Base-by-base conservation (phyloP, 192 early-diverging fungal genomes). In the Allomyces javanicus region DNA sequence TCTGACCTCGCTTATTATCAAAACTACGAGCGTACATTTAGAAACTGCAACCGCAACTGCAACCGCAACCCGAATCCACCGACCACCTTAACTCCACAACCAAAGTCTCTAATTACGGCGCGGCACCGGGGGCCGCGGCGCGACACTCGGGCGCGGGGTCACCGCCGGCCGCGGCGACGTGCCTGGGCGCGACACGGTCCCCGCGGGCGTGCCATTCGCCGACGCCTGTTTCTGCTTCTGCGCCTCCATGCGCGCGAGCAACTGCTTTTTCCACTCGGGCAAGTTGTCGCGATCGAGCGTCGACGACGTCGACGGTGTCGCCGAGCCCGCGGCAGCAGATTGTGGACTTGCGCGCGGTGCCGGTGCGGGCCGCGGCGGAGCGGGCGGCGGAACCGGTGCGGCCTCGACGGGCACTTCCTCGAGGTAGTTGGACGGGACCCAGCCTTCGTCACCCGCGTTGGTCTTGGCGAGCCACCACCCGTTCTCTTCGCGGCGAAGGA, bases 361-460 rank as follows among this genome's bases (percentile, higher is more conserved):
- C 23, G 76, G 76, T 45, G 68, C 73, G 14, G 79, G 75, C 26
- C 77, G 70, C n/a, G 45, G 67, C 24, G 81, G 76, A 40, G 79
- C 69, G 10, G 77, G 68, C 25, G 72, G 67, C 9, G 74, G 63
- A 24, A 73, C 67, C 17, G 72, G 73, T 44, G 73, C 71, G 1
- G 73, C 72, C 25, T 76, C 74, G 17, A 21, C 17, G 12, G 50
- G 50, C 12, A 79, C 81, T 44, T 83, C 82, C 61, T 87, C 85
- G 25, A 87, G 67, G 66, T 89, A 89, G 72, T 89, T 87, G 67
- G 85, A 86, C n/a, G 87, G 87, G 17, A 89, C 79, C 87, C 86
- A 89, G 25, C 85, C 85, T 75, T 87, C 83, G 44, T 66, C 74
- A 22, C 76, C 77, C 40, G 81, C 83, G 17, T 14, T n/a, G 64